These are phyloP conservation scores for Erythrophleum ivorense DNA, from an alignment of 331 rosid species.

Conservation along the genomic window DNA sequence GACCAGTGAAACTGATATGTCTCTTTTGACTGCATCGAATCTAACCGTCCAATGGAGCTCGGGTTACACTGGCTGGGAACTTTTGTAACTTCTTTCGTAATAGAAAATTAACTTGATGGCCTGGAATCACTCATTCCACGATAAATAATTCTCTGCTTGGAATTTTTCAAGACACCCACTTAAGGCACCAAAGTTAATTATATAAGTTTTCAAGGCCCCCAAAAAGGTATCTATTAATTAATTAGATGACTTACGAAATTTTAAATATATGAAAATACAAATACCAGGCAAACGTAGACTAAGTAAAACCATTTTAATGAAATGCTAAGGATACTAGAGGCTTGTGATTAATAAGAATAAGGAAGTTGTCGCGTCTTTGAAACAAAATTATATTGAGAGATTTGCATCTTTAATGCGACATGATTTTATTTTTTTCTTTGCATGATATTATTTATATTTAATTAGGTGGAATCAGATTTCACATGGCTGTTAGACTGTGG, in stretches of 20 bases:
- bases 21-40: conserved; percentile 42
- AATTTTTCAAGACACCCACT: too few species aligned
- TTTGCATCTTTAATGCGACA: not conserved
- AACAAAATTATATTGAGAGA: not conserved
- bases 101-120: not conserved
- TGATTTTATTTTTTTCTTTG: not conserved
- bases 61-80: conserved; percentile 8
- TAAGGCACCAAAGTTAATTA: not conserved
- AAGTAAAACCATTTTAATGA: not conserved
- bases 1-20: conserved; percentile 49
- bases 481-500: not conserved
- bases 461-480: not conserved
- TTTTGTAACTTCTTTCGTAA: not conserved
- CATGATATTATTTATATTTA: not conserved
- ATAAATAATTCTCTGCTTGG: not conserved
- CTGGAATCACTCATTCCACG: not conserved
- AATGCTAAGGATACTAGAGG: not conserved
- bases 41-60: conserved; percentile 52
- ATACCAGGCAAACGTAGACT: not conserved
- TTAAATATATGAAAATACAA: not conserved
- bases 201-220: too few species aligned
- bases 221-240: not conserved
- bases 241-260: not conserved
- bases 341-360: not conserved
- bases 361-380: not conserved